Conservation (phyloP, 192 early-diverging fungal genomes). For the Coemansia sp. region DNA sequence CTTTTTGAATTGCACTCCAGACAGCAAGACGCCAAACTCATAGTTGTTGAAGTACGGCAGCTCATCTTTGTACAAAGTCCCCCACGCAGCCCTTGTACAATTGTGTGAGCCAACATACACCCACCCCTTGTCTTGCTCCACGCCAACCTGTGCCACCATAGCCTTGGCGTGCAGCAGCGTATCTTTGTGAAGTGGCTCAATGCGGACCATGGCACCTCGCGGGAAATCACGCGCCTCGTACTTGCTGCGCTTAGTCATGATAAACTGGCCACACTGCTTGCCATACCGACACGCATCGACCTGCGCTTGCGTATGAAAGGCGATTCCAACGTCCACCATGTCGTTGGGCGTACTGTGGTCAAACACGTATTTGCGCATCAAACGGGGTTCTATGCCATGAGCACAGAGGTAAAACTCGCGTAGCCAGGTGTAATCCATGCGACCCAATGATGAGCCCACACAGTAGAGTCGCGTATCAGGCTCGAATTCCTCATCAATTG, state of each 20-base stretch:
- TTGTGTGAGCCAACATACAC: conserved; percentile 43
- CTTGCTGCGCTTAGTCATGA: conserved; percentile 1
- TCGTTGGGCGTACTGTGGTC: conserved; percentile 5
- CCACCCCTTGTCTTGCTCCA: conserved; percentile 19
- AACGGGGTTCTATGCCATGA: conserved; percentile 3
- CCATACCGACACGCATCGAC: conserved; percentile 8
- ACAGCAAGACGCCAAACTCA: conserved; percentile 16
- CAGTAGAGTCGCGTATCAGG: conserved; percentile 23
- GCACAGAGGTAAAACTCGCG: conserved; percentile 36
- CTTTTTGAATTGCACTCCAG: neutral
- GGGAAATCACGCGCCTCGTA: conserved; percentile 15
- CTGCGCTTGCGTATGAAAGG: conserved; percentile 27
- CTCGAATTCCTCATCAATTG: neutral
- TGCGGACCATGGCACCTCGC: neutral
- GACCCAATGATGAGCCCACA: conserved; percentile 27
- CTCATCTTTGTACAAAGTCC: neutral
- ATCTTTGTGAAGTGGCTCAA: neutral
- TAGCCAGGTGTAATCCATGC: conserved; percentile 22
- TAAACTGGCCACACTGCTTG: neutral
- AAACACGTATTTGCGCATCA: neutral
- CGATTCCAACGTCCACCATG: conserved; percentile 27
- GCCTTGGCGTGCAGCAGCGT: conserved; percentile 38
- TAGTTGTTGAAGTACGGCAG: conserved; percentile 37
- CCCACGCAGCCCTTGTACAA: conserved; percentile 40
- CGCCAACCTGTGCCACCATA: conserved; percentile 14